A percentile compares a stretch with the other conserved stretches of the same genome.
These are phyloP conservation scores for Alectoria sarmentosa DNA, from an alignment of 495 filamentous ascomycete species.

Conservation along the genomic window DNA sequence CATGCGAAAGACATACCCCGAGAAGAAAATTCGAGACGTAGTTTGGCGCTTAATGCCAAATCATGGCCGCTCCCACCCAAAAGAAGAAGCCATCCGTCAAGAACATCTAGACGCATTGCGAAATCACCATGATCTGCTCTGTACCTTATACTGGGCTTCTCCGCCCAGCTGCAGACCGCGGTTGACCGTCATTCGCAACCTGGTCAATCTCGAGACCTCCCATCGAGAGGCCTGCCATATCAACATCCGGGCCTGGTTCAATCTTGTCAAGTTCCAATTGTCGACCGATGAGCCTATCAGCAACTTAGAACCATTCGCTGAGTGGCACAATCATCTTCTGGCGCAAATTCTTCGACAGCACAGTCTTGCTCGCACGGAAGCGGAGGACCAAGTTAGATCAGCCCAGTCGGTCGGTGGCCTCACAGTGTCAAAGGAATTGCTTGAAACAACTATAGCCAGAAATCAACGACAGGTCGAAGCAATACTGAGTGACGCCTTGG, in stretches of 20 bases:
- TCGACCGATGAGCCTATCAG: conserved; percentile 47
- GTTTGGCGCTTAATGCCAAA: conserved; percentile 80
- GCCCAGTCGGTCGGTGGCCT: conserved; percentile 32
- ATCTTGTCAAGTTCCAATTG: conserved; percentile 69
- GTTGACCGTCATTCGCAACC: conserved; percentile 61
- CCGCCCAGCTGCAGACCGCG: conserved; percentile 64
- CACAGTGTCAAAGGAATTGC: conserved; percentile 37
- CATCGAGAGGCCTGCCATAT: conserved; percentile 83
- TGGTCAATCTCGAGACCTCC: conserved; percentile 71
- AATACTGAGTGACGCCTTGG: conserved; percentile 47
- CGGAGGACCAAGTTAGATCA: conserved; percentile 46
- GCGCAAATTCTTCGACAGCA: conserved; percentile 52
- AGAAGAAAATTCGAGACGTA: conserved; percentile 69
- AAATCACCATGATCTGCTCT: conserved; percentile 91
- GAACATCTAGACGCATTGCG: conserved; percentile 77
- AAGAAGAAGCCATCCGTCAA: conserved; percentile 65
- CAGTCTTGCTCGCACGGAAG: conserved; percentile 50
- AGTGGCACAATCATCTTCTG: conserved; percentile 62
- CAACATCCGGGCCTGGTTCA: conserved; percentile 73
- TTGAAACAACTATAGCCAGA: conserved; percentile 48
- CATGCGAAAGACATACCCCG: conserved; percentile 48
- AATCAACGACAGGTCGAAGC: conserved; percentile 59
- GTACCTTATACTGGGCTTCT: conserved; percentile 80
- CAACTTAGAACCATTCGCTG: conserved; percentile 50
- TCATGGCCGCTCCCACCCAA: conserved; percentile 78